Evolutionary conservation across 495 filamentous ascomycete genomes (phyloP).

Genomic region (Massariosphaeria phaeospora): DNA sequence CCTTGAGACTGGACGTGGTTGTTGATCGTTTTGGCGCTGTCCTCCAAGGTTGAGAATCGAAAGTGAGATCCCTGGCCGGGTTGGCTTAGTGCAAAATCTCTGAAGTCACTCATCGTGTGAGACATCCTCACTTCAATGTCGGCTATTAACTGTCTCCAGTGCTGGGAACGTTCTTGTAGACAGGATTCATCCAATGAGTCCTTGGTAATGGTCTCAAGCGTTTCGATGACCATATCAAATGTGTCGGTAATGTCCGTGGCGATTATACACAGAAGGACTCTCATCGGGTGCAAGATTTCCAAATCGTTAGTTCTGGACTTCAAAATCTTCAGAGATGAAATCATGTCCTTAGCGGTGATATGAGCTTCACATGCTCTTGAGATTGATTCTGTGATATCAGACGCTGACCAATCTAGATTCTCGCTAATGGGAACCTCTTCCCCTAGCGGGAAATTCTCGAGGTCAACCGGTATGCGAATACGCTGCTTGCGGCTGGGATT

Average conservation of each 20-base stretch:
- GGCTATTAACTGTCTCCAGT: neutral
- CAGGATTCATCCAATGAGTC: neutral
- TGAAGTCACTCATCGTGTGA: no score
- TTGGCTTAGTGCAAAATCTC: no score
- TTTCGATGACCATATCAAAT: neutral
- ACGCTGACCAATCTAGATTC: no score
- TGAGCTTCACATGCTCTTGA: neutral
- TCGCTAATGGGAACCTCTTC: no score
- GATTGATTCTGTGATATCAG: no score
- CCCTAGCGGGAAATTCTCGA: neutral
- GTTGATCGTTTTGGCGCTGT: neutral
- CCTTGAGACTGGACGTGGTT: neutral
- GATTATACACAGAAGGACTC: neutral
- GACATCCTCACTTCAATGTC: neutral
- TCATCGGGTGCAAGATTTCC: neutral
- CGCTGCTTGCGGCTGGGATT: neutral
- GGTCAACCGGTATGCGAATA: neutral
- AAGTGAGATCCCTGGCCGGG: neutral
- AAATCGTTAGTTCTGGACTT: neutral
- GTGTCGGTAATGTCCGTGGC: neutral
- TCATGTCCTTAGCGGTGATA: neutral
- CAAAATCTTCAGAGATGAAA: neutral
- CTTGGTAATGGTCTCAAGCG: neutral
- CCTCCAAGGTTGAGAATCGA: neutral
- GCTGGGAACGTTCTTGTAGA: neutral